Evolutionary conservation across 208 protist genomes (phyloP).

Genomic region (Acanthamoeba polyphaga): DNA sequence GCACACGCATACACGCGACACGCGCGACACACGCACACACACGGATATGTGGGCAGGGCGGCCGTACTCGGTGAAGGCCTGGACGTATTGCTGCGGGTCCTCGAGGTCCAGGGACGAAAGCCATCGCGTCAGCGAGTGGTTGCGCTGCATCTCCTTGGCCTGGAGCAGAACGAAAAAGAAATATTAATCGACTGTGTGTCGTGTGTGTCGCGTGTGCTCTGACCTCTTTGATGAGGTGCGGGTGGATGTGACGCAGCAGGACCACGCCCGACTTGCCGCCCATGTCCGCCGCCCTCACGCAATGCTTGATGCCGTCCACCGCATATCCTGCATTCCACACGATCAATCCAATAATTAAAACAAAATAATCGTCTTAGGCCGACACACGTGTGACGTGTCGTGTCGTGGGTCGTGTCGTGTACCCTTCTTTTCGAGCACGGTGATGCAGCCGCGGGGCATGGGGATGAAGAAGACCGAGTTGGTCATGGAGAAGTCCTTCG

Average conservation of each 20-base stretch:
- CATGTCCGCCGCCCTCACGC: conserved; percentile 55
- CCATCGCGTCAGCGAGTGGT: conserved; percentile 13
- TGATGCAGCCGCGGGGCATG: conserved; percentile 72
- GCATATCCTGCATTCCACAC: conserved; percentile 4
- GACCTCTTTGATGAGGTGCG: conserved; percentile 34
- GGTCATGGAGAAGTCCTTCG: conserved; percentile 67
- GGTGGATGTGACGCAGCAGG: conserved; percentile 43
- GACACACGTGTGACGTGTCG: too few relatives aligned
- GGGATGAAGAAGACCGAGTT: conserved; percentile 70
- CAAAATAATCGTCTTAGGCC: too few relatives aligned
- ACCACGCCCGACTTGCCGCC: conserved; percentile 65
- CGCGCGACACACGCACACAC: too few relatives aligned
- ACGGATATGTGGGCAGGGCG: background rate
- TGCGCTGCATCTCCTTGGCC: conserved; percentile 45
- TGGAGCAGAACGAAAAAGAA: background rate
- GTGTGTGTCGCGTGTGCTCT: too few relatives aligned
- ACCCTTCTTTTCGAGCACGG: conserved; percentile 46
- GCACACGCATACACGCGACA: too few relatives aligned
- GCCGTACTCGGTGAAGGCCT: background rate
- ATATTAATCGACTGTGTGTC: too few relatives aligned
- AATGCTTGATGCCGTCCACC: conserved; percentile 68
- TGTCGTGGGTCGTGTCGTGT: background rate
- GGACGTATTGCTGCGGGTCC: conserved; percentile 21
- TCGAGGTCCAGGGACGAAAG: conserved; percentile 29
- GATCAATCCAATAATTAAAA: background rate